Evolutionary conservation across 768 basidiomycete genomes (phyloP).

Genomic region (Boletellus ananas): DNA sequence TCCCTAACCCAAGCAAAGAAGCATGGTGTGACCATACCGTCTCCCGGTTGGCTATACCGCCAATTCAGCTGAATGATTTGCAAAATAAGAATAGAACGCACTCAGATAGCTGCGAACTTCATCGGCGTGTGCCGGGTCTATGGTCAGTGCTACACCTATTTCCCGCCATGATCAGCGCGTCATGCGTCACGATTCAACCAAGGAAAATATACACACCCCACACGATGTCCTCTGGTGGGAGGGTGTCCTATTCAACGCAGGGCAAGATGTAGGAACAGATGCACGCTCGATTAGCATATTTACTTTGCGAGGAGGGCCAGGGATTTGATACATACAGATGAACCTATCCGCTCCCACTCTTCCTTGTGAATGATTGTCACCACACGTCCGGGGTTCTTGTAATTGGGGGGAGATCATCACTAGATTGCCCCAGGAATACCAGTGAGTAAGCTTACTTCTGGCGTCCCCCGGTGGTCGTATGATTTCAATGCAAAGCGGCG

Average conservation of each 20-base stretch:
- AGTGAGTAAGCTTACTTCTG: conserved; percentile 45
- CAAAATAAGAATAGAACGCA: conserved; percentile 26
- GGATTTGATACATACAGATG: conserved; percentile 40
- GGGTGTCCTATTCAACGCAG: conserved; percentile 10
- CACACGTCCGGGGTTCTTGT: conserved; percentile 69
- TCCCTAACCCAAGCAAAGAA: background rate
- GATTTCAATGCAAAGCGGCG: conserved; percentile 85
- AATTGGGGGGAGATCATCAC: background rate
- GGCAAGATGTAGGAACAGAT: background rate
- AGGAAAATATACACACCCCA: conserved; percentile 56
- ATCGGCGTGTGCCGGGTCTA: conserved; percentile 66
- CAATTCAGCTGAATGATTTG: background rate
- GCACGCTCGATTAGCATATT: background rate
- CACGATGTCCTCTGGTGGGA: conserved; percentile 18
- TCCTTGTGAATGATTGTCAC: conserved; percentile 81
- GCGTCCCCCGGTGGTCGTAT: conserved; percentile 87
- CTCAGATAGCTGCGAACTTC: conserved; percentile 81
- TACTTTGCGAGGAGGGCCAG: background rate
- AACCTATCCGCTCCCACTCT: conserved; percentile 76
- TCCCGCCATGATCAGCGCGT: background rate
- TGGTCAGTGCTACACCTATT: conserved; percentile 76
- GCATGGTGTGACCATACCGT: conserved; percentile 43
- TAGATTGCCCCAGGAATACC: background rate
- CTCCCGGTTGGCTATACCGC: conserved; percentile 63
- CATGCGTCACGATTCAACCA: no score